Percentiles rank a stretch among this genome's conserved stretches.
Evolutionary conservation across 352 stramenopile genomes (phyloP).

Genomic region (Phytophthora vignae): DNA sequence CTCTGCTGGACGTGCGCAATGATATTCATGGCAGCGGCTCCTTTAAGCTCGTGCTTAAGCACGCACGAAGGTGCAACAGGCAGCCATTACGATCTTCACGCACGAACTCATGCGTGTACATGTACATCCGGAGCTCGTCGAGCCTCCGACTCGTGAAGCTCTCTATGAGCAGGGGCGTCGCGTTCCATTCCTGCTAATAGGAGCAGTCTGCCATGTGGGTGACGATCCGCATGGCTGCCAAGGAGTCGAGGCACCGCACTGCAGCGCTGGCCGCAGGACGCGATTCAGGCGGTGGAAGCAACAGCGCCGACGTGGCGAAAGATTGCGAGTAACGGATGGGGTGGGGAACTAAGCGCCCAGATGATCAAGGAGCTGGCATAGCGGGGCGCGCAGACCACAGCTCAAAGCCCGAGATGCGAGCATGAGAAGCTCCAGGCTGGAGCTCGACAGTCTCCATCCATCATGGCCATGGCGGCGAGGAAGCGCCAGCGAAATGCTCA

Average conservation of each 20-base stretch:
- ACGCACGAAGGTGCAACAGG: not conserved
- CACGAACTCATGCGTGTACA: not conserved
- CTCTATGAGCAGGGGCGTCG: not conserved
- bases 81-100: not conserved
- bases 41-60: not conserved
- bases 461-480: not conserved
- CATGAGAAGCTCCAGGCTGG: not conserved
- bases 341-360: not conserved
- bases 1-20: not conserved
- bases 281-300: slow-evolving; percentile 10
- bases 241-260: not conserved
- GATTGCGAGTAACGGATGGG: slow-evolving; percentile 27
- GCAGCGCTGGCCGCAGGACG: not conserved
- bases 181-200: not conserved
- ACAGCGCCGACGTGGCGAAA: slow-evolving; percentile 40
- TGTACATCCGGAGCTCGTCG: not conserved
- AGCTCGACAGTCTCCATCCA: not conserved
- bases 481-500: slow-evolving; percentile 9
- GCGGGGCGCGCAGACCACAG: slow-evolving; percentile 3
- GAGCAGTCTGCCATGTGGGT: slow-evolving; percentile 2
- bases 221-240: slow-evolving; percentile 4
- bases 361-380: slow-evolving; percentile 4
- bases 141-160: not conserved
- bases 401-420: slow-evolving; percentile 18
- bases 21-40: not conserved